phyloP scores from a whole-genome alignment of 306 rosid species.

The Nissolia schottii region DNA sequence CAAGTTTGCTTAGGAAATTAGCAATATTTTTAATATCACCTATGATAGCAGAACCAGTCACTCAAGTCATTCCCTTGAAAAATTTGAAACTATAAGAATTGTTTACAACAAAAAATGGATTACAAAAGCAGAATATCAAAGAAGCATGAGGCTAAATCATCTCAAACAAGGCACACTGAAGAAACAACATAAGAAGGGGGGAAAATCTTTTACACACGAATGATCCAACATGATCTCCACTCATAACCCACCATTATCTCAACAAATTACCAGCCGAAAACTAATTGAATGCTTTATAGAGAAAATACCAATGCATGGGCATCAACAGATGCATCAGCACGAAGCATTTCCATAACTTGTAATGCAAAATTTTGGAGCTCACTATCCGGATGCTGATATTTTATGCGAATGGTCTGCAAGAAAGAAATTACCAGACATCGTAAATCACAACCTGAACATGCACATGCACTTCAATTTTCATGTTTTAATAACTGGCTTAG shows the following conservation, averaged over 20 bases:
- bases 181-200: neutral
- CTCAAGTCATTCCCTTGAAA: neutral
- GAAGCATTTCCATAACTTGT: constrained; percentile 84
- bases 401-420: constrained; percentile 78
- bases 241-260: neutral
- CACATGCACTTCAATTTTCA: neutral
- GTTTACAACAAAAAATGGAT: no score
- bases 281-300: neutral
- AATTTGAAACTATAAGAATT: neutral
- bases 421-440: constrained; percentile 22
- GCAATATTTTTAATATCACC: neutral
- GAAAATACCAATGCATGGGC: constrained; percentile 77
- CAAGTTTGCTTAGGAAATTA: neutral
- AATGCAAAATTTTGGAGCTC: constrained; percentile 76
- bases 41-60: neutral
- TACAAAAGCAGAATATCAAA: neutral
- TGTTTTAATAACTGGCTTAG: neutral
- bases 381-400: constrained; percentile 79
- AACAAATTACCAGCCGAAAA: neutral
- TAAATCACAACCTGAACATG: constrained; percentile 16
- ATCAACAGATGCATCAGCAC: constrained; percentile 67
- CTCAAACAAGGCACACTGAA: neutral
- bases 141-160: neutral
- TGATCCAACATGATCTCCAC: neutral
- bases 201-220: no score